Evolutionary conservation across 1,139 yeast species (phyloP).

Genomic region (Candida tropicalis): DNA sequence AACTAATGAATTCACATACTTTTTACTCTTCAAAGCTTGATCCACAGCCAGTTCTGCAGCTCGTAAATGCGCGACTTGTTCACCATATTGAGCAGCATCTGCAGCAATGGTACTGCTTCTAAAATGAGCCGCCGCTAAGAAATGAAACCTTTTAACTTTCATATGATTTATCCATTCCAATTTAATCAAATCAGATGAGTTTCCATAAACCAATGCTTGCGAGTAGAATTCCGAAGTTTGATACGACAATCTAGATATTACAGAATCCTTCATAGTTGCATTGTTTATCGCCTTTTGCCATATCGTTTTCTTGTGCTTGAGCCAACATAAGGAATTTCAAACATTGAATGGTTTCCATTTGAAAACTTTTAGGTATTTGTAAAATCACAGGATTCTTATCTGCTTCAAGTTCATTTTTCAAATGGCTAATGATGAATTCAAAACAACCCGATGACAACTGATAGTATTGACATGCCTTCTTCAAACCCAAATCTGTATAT

Average conservation of each 20-base stretch:
- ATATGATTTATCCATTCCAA: conserved; percentile 69
- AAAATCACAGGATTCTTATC: conserved; percentile 15
- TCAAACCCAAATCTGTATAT: conserved; percentile 56
- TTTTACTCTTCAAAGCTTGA: conserved; percentile 41
- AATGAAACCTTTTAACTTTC: conserved; percentile 60
- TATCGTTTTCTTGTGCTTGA: conserved; percentile 84
- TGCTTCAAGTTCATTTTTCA: conserved; percentile 11
- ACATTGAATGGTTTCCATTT: conserved; percentile 28
- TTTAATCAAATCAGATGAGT: conserved; percentile 52
- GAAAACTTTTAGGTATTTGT: conserved; percentile 26
- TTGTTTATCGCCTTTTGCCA: conserved; percentile 71
- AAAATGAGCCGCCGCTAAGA: conserved; percentile 68
- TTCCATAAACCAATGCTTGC: conserved; percentile 46
- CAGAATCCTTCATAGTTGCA: conserved; percentile 59
- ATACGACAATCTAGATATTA: conserved; percentile 63
- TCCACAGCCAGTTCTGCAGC: conserved; percentile 35
- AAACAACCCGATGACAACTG: conserved; percentile 77
- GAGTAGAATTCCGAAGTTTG: conserved; percentile 64
- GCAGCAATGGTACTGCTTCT: conserved; percentile 57
- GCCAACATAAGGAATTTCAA: conserved; percentile 60
- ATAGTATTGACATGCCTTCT: conserved; percentile 62
- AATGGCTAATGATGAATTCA: conserved; percentile 30
- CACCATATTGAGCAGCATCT: conserved; percentile 62
- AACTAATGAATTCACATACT: conserved; percentile 46
- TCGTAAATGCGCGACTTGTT: conserved; percentile 61